phyloP scores from a whole-genome alignment of 169 alveolate species.

The Cryptosporidium viatorum region DNA sequence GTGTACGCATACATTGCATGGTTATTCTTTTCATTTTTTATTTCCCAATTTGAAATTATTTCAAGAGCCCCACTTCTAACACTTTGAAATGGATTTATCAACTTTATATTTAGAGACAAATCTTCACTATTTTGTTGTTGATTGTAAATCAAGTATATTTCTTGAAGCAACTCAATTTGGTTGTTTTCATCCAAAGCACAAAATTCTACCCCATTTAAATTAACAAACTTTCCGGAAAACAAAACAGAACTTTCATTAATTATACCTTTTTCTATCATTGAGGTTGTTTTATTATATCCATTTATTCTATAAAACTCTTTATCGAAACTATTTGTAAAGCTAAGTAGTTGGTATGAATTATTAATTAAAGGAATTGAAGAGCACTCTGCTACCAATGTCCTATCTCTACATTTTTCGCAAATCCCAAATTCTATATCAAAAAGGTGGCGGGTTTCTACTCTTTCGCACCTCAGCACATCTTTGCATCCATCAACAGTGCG shows the following conservation, averaged over 20 bases:
- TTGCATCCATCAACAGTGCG: background rate
- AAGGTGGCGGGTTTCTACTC: background rate
- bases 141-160: slow-evolving; percentile 6
- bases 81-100: slow-evolving; percentile 1
- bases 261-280: background rate
- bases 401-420: background rate
- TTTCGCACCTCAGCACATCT: background rate
- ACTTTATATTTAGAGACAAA: background rate
- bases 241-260: background rate
- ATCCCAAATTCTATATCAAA: background rate
- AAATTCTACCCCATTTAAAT: slow-evolving; percentile 7
- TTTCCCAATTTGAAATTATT: slow-evolving; percentile 25
- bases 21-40: background rate
- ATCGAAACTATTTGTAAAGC: slow-evolving; percentile 10
- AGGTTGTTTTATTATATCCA: background rate
- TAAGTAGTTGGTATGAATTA: background rate
- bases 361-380: background rate
- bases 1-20: slow-evolving; percentile 2
- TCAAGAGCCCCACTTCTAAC: background rate
- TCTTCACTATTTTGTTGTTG: background rate
- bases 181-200: slow-evolving; percentile 4
- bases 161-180: slow-evolving; percentile 9
- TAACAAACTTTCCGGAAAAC: slow-evolving; percentile 9
- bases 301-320: background rate
- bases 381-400: background rate